These are phyloP conservation scores for Chlorella sp. DNA, from an alignment of 139 green algal genomes.

Conservation along the genomic window DNA sequence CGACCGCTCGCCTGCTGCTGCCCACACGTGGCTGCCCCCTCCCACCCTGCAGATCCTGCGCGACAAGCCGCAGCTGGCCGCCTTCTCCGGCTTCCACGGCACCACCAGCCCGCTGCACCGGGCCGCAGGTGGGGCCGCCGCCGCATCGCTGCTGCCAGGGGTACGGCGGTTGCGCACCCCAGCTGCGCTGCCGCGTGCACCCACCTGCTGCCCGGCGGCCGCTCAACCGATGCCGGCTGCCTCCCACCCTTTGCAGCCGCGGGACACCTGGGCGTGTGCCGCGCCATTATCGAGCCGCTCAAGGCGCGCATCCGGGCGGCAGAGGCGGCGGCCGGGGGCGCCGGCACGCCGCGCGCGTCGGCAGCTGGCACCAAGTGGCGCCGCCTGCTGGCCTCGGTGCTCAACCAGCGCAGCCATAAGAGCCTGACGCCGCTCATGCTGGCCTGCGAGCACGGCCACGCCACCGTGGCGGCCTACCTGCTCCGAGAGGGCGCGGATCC, in stretches of 20 bases:
- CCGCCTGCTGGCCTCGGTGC: constrained; percentile 31
- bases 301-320: constrained; percentile 9
- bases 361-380: constrained; percentile 18
- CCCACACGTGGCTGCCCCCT: neutral
- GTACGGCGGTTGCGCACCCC: neutral
- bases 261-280: constrained; percentile 32
- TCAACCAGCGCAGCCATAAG: constrained; percentile 47
- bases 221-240: neutral
- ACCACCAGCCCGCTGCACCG: constrained; percentile 39
- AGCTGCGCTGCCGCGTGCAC: neutral
- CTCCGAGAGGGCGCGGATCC: constrained; percentile 51
- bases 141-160: too few relatives aligned
- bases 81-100: constrained; percentile 43
- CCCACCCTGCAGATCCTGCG: constrained; percentile 16
- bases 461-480: constrained; percentile 40
- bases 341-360: too few relatives aligned
- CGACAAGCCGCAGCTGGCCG: constrained; percentile 33
- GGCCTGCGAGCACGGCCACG: constrained; percentile 55
- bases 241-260: neutral
- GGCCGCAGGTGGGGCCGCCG: constrained; percentile 16
- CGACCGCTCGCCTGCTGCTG: neutral
- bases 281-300: constrained; percentile 38
- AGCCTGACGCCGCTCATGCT: constrained; percentile 62
- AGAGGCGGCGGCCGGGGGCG: neutral
- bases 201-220: neutral